A percentile compares a stretch with the other conserved stretches of the same genome.
Evolutionary conservation across 2,329 filamentous ascomycete genomes (phyloP).

Genomic region (Paramyrothecium sp.): DNA sequence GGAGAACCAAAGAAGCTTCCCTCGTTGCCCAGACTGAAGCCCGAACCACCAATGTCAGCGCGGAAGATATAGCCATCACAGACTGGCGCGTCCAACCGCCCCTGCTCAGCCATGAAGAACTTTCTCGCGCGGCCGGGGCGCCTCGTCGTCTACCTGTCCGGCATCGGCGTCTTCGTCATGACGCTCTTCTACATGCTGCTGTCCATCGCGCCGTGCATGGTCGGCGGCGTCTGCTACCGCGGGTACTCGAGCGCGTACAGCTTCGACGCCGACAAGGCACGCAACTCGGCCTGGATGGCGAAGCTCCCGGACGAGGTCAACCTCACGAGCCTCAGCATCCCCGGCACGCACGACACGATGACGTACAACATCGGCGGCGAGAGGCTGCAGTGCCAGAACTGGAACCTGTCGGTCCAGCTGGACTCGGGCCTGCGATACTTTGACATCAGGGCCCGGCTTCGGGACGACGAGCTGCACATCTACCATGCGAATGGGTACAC

Average conservation of each 20-base stretch:
- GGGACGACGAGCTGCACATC: conserved; percentile 41
- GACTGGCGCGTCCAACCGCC: neutral
- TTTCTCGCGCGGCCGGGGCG: neutral
- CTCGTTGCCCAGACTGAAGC: neutral
- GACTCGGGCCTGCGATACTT: conserved; percentile 46
- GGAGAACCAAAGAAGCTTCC: no score
- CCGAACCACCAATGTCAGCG: neutral
- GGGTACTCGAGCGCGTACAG: conserved; percentile 32
- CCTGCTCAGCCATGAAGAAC: neutral
- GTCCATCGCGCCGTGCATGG: conserved; percentile 23
- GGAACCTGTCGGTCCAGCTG: conserved; percentile 42
- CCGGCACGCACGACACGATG: conserved; percentile 54
- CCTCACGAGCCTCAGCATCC: conserved; percentile 45
- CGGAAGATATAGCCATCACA: neutral
- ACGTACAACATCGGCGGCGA: conserved; percentile 38
- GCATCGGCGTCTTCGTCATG: conserved; percentile 18
- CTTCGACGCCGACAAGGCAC: conserved; percentile 36
- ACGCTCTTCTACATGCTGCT: conserved; percentile 21
- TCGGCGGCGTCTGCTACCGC: conserved; percentile 23
- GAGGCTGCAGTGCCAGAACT: conserved; percentile 46
- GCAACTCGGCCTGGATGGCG: conserved; percentile 41
- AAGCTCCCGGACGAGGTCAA: conserved; percentile 36
- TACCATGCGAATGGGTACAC: conserved; percentile 47
- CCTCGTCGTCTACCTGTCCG: conserved; percentile 11
- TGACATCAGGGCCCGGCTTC: conserved; percentile 45